Conservation (phyloP, 768 basidiomycete species). For the Sporobolomyces pararoseus region DNA sequence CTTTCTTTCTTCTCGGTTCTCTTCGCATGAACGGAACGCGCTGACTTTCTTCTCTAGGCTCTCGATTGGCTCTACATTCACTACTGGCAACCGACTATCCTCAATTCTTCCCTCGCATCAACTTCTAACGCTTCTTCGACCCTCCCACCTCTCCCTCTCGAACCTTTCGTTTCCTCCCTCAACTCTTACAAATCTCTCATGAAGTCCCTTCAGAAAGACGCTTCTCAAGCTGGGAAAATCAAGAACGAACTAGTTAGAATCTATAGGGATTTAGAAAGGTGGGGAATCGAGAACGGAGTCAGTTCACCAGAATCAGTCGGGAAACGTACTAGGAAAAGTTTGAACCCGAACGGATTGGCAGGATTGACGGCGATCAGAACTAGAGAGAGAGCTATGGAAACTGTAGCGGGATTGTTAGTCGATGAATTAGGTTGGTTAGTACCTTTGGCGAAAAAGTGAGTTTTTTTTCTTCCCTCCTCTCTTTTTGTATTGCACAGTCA, state of each 20-base stretch:
- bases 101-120: conserved; percentile 30
- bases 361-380: conserved; percentile 56
- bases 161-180: conserved; percentile 61
- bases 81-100: conserved; percentile 67
- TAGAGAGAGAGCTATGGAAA: conserved; percentile 66
- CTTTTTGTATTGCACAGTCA: not conserved
- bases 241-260: conserved; percentile 56
- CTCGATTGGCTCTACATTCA: conserved; percentile 77
- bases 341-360: conserved; percentile 62
- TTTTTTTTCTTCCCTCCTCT: conserved; percentile 4
- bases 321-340: conserved; percentile 43
- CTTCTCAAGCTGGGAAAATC: conserved; percentile 57
- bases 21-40: conserved; percentile 43
- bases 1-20: conserved; percentile 12
- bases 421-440: conserved; percentile 67
- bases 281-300: conserved; percentile 57
- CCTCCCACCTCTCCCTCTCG: conserved; percentile 54
- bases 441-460: conserved; percentile 77
- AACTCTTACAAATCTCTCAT: conserved; percentile 67
- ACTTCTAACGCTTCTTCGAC: not conserved
- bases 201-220: conserved; percentile 64
- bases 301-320: not conserved
- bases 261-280: conserved; percentile 67
- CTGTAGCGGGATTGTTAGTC: conserved; percentile 63
- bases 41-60: conserved; percentile 54